phyloP scores from a whole-genome alignment of 108 stramenopile species.

The Nitzschia palea region DNA sequence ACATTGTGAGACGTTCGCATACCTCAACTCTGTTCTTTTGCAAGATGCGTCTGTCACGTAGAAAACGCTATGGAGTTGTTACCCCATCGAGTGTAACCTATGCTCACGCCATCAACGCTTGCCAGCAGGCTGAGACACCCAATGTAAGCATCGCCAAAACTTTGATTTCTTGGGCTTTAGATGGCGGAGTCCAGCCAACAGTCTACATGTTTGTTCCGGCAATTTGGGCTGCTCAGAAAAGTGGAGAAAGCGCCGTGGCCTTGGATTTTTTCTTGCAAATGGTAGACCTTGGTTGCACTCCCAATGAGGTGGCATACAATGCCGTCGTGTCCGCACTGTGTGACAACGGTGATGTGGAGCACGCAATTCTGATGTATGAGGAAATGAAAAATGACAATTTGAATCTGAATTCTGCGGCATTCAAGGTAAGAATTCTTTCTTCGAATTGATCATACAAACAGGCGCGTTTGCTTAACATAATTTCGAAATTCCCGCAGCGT shows the following conservation, averaged over 20 bases:
- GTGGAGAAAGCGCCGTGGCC: slow-evolving; percentile 34
- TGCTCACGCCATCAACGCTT: slow-evolving; percentile 59
- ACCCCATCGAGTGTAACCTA: slow-evolving; percentile 54
- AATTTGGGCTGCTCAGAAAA: slow-evolving; percentile 71
- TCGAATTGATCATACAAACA: too few relatives aligned
- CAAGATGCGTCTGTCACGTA: slow-evolving; percentile 65
- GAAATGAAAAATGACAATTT: slow-evolving; percentile 40
- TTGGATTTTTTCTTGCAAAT: slow-evolving; percentile 50
- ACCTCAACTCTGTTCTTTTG: not conserved
- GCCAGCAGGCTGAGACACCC: slow-evolving; percentile 34
- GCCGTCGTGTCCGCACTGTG: slow-evolving; percentile 59
- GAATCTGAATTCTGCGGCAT: not conserved
- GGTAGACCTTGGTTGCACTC: slow-evolving; percentile 28
- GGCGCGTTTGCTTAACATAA: not conserved
- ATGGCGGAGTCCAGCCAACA: slow-evolving; percentile 52
- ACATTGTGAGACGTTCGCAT: not conserved
- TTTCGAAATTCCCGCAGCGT: slow-evolving; percentile 4
- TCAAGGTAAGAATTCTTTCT: slow-evolving; percentile 16
- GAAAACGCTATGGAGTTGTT: slow-evolving; percentile 53
- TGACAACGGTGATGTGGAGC: slow-evolving; percentile 36
- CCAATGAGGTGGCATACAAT: slow-evolving; percentile 53
- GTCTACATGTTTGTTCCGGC: slow-evolving; percentile 71
- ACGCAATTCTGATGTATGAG: slow-evolving; percentile 49
- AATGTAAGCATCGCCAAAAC: slow-evolving; percentile 40
- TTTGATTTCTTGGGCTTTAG: slow-evolving; percentile 43